phyloP scores from a whole-genome alignment of 2,329 filamentous ascomycete genomes.

The Thermoascus crustaceus region DNA sequence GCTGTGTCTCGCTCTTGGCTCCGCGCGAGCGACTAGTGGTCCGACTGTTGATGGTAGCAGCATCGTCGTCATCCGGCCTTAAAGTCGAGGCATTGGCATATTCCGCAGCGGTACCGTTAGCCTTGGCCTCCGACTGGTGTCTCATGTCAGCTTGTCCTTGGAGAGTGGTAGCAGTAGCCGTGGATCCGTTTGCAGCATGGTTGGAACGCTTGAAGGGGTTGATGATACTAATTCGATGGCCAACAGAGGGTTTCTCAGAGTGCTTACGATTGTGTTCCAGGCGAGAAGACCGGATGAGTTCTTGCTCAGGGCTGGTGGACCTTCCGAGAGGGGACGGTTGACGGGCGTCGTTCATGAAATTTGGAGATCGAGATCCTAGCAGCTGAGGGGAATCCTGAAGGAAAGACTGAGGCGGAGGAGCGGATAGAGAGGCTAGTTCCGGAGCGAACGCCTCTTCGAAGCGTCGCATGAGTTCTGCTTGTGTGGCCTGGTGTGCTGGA shows the following conservation, averaged over 20 bases:
- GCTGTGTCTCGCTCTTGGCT: slow-evolving; percentile 20
- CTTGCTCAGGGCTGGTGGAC: slow-evolving; percentile 28
- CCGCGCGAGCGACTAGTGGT: slow-evolving; percentile 27
- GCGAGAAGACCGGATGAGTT: slow-evolving; percentile 25
- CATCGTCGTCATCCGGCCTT: slow-evolving; percentile 21
- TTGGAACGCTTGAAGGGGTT: slow-evolving; percentile 36
- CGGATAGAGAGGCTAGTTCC: slow-evolving; percentile 55
- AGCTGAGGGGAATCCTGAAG: slow-evolving; percentile 33
- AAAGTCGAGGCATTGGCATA: slow-evolving; percentile 5
- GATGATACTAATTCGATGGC: slow-evolving; percentile 35
- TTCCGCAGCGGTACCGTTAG: slow-evolving; percentile 12
- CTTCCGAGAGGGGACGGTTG: slow-evolving; percentile 18
- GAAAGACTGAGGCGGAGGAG: slow-evolving; percentile 34
- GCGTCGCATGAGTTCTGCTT: slow-evolving; percentile 29
- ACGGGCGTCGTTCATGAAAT: slow-evolving; percentile 17
- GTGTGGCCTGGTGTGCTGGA: slow-evolving; percentile 45
- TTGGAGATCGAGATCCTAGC: slow-evolving; percentile 31
- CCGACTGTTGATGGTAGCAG: slow-evolving; percentile 30
- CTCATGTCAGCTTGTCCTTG: slow-evolving; percentile 16
- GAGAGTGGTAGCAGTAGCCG: slow-evolving; percentile 19
- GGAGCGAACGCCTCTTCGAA: slow-evolving; percentile 45
- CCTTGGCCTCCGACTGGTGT: slow-evolving; percentile 15
- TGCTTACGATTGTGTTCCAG: slow-evolving; percentile 23
- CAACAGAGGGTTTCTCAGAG: slow-evolving; percentile 30
- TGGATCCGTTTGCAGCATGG: slow-evolving; percentile 28